phyloP scores from a whole-genome alignment of 2,329 filamentous ascomycete species.

The Pseudogymnoascus sp. region DNA sequence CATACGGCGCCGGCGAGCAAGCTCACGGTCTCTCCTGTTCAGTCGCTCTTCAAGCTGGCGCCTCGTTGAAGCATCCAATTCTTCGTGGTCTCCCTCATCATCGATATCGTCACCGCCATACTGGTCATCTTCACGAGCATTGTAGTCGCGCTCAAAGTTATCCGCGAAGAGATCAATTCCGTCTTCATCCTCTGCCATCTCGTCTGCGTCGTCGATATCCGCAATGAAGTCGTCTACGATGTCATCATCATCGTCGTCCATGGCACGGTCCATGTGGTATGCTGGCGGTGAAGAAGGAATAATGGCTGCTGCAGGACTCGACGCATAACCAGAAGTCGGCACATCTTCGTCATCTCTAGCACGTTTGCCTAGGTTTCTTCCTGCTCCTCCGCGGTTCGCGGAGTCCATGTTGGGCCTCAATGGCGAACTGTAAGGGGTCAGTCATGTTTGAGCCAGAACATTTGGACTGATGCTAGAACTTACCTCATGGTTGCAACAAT shows the following conservation, averaged over 20 bases:
- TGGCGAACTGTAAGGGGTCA: conserved; percentile 57
- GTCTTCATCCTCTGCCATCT: conserved; percentile 73
- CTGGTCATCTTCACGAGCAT: conserved; percentile 55
- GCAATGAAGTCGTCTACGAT: conserved; percentile 64
- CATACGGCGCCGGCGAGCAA: conserved; percentile 57
- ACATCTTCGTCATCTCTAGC: conserved; percentile 57
- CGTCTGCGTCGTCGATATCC: conserved; percentile 69
- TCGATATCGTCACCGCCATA: conserved; percentile 70
- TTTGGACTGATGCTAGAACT: conserved; percentile 9
- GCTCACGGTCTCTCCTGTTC: conserved; percentile 65
- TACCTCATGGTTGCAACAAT: conserved; percentile 29
- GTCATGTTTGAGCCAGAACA: conserved; percentile 11
- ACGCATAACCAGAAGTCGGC: conserved; percentile 42
- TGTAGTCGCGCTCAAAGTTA: conserved; percentile 65
- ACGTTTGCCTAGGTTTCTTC: conserved; percentile 51
- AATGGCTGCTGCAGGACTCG: conserved; percentile 41
- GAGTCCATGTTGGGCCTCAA: conserved; percentile 73
- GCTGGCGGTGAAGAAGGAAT: conserved; percentile 60
- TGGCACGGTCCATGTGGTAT: conserved; percentile 55
- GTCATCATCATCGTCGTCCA: conserved; percentile 61
- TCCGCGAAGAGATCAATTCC: conserved; percentile 71
- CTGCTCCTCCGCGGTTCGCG: conserved; percentile 62
- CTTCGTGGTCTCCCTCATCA: conserved; percentile 67
- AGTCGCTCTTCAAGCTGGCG: conserved; percentile 66
- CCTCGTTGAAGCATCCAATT: conserved; percentile 58